Conservation (phyloP, 2,329 filamentous ascomycete genomes). For the Fusarium setosum region DNA sequence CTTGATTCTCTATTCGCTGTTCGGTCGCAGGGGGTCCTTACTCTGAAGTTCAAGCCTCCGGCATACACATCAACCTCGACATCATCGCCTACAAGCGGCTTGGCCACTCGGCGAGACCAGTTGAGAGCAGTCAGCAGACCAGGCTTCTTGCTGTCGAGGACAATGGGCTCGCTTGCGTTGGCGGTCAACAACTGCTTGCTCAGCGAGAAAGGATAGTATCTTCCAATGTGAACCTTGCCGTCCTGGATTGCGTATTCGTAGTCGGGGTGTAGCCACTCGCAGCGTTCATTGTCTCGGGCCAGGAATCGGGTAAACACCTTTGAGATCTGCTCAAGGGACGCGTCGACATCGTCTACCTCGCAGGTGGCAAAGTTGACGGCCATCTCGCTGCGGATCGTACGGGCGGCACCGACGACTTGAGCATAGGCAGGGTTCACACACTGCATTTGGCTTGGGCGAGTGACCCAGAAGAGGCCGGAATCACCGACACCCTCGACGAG, state of each 20-base stretch:
- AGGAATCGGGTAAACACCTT: conserved; percentile 39
- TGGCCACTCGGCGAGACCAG: conserved; percentile 22
- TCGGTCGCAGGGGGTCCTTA: background rate
- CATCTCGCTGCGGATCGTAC: conserved; percentile 46
- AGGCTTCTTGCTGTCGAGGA: conserved; percentile 16
- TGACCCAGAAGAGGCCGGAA: conserved; percentile 46
- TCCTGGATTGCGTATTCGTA: conserved; percentile 47
- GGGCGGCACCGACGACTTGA: conserved; percentile 42
- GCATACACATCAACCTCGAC: conserved; percentile 48
- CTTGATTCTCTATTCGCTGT: background rate
- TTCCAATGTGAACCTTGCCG: conserved; percentile 40
- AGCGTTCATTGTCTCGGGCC: conserved; percentile 22
- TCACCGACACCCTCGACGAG: background rate
- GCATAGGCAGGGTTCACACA: conserved; percentile 44
- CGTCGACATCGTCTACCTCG: conserved; percentile 42
- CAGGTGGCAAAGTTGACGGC: conserved; percentile 43
- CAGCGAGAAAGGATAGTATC: conserved; percentile 42
- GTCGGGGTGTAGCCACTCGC: conserved; percentile 40
- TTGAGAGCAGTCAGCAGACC: conserved; percentile 35
- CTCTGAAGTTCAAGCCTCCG: conserved; percentile 36
- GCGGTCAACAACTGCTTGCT: conserved; percentile 27
- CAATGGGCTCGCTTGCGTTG: background rate
- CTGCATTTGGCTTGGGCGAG: conserved; percentile 38
- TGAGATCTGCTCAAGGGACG: conserved; percentile 3
- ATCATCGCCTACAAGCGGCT: conserved; percentile 25